Evolutionary conservation across 257 asterid genomes (phyloP), one percentile per base, ranked within the genome.

Genomic region (Galeopsis tetrahit): DNA sequence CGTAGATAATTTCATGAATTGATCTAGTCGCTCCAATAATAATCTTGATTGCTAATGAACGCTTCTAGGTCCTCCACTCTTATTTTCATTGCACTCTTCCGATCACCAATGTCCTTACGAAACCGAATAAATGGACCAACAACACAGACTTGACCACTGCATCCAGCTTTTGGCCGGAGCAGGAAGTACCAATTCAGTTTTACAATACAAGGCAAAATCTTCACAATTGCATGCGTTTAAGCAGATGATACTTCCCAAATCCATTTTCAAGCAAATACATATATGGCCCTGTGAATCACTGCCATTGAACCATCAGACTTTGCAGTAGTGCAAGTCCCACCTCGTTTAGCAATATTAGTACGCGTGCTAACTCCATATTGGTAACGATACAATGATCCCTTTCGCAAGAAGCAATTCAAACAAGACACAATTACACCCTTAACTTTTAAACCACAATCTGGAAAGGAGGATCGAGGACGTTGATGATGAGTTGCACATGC

Each of bases 291-390:
- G 71, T 72, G 75, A 13, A 71, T 68, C 60, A 72, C 82, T 0
- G 5, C 28, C 33, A 40, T 57, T 0, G 68, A 62, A 59, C 61
- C 71, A 46, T 77, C 78, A 2, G 78, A 59, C 38, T 49, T 38
- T 0, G 81, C 82, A 6, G 76, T 74, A 1, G 82, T 78, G 76
- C 82, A 73, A 5, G 74, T 74, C 33, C 82, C 82, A 4, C 70
- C 62, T 10, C 79, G 76, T 70, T 63, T 73, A 3, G 76, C 57
- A 36, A 74, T 14, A 4, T 69, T 55, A 32, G 63, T 5, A 8
- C 67, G 8, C n/a, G n/a, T 6, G 11, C 40, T 0, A 43, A 68
- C 82, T 51, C 72, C 82, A 56, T 78, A 78, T 57, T 78, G 57
- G 10, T 39, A 78, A 60, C 75, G 72, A 34, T 33, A 52, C 72